phyloP scores from a whole-genome alignment of 352 stramenopile species.

The Phytopythium montanum region DNA sequence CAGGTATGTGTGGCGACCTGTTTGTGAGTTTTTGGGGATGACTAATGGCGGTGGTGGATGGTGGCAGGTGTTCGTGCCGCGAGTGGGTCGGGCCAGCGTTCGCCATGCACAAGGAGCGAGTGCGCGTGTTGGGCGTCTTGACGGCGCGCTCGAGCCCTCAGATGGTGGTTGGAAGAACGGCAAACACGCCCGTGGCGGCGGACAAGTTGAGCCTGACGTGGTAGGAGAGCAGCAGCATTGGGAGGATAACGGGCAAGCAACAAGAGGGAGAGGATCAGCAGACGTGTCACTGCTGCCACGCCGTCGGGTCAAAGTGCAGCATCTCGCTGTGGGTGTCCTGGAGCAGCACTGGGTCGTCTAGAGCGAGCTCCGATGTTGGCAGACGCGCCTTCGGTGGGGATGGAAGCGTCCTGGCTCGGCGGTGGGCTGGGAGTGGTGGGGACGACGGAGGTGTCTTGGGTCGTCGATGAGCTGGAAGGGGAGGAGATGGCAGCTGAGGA shows the following conservation, averaged over 20 bases:
- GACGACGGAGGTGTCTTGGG: neutral
- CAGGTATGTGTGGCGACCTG: conserved; percentile 18
- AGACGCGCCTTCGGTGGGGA: neutral
- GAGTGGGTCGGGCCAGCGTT: conserved; percentile 34
- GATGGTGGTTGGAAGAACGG: neutral
- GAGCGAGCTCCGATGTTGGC: conserved; percentile 2
- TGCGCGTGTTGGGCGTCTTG: conserved; percentile 50
- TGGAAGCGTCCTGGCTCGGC: neutral
- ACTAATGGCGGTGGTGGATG: neutral
- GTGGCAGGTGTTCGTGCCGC: conserved; percentile 1
- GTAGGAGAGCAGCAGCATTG: neutral
- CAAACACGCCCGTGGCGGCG: neutral
- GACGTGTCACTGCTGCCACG: neutral
- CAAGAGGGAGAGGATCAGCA: neutral
- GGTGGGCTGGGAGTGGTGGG: neutral
- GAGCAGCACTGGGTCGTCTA: conserved; percentile 5
- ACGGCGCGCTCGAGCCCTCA: conserved; percentile 18
- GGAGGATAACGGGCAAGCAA: neutral
- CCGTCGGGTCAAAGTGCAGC: conserved; percentile 21
- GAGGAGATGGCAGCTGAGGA: conserved; percentile 2
- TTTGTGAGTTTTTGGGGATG: too few relatives aligned
- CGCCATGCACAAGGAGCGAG: conserved; percentile 38
- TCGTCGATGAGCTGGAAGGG: conserved; percentile 4
- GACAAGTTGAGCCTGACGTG: neutral
- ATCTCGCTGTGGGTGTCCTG: conserved; percentile 35